Evolutionary conservation across 2,329 filamentous ascomycete species (phyloP), one percentile per base, ranked within the genome.

Genomic region (Teratosphaeria viscida): DNA sequence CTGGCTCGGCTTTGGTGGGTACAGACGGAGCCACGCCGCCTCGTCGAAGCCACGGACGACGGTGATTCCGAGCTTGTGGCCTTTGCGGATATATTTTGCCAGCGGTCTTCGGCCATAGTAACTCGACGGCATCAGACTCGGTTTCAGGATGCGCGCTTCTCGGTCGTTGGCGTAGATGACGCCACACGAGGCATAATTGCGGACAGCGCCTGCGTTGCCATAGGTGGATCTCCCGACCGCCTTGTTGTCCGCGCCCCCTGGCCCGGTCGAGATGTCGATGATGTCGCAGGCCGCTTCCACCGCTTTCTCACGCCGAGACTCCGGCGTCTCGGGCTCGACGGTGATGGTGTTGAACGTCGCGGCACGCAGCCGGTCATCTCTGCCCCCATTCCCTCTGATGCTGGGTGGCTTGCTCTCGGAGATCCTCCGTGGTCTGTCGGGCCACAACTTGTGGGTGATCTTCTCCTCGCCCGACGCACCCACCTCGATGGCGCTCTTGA

Each of bases 401-500:
- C 72, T 77, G 59, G 64, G 73, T 57, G 68, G 77, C 65, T 67
- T 74, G 76, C 77, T 67, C 75, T 76, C 72, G 11, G 35, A 29
- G 73, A 55, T 83, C 81, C 71, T 85, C 76, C 56, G 82, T 77
- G 16, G 82, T 79, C 82, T 79, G 54, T 84, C 82, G 0, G 89
- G 87, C 91, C 92, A 96, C 8, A 97, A 76, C 39, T 80, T 85
- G 73, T 96, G 85, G 0, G 89, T 84, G 7, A 96, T 86, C 72
- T 97, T 97, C 75, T 94, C 87, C 74, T 99, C 94, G 0, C 92
- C 94, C 10, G 87, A 79, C 1, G 92, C 86, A 1, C 94, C 94
- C 60, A 96, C 90, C 56, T 96, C 90, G 5, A 96, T 81, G 5
- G 94, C 95, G 73, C 90, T 95, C 64, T 87, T 85, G 7, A 99